Percentiles rank a stretch among this genome's conserved stretches.
Evolutionary conservation across 345 rosid genomes (phyloP).

Genomic region (Raphanus raphanistrum): DNA sequence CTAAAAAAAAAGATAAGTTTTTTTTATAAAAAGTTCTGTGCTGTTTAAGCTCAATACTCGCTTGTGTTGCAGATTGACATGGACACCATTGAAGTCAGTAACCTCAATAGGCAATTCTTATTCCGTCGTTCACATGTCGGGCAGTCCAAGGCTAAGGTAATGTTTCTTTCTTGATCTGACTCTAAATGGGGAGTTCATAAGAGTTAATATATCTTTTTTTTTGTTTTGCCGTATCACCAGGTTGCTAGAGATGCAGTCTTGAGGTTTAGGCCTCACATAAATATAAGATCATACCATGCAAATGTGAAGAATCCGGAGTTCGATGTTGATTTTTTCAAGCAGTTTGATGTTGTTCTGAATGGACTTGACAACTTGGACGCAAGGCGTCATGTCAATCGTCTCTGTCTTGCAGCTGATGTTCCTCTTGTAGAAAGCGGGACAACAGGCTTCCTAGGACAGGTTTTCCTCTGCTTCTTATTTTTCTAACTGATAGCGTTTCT

Average conservation of each 20-base stretch:
- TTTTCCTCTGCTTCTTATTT: constrained; percentile 29
- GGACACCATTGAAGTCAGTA: constrained; percentile 99
- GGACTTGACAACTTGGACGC: constrained; percentile 99
- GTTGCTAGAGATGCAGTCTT: constrained; percentile 97
- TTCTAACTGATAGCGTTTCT: neutral
- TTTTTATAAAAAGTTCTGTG: neutral
- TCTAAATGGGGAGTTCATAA: neutral
- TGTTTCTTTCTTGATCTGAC: neutral
- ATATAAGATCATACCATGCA: constrained; percentile 82
- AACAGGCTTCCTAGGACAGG: constrained; percentile 99
- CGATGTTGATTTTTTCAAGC: constrained; percentile 90
- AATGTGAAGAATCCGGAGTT: constrained; percentile 83
- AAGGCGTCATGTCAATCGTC: constrained; percentile 96
- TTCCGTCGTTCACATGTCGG: constrained; percentile 96
- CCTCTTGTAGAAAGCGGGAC: constrained; percentile 99
- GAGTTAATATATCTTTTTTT: neutral
- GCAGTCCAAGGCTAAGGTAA: constrained; percentile 93
- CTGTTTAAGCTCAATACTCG: neutral
- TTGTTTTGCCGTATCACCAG: constrained; percentile 42
- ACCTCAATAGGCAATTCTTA: constrained; percentile 92
- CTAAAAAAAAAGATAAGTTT: neutral
- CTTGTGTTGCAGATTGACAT: constrained; percentile 78
- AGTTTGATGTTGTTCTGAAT: constrained; percentile 87
- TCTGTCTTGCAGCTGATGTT: constrained; percentile 93
- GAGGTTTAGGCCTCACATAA: constrained; percentile 86